Conservation (phyloP, 2,329 filamentous ascomycete species). For the Aspergillus tubingensis region DNA sequence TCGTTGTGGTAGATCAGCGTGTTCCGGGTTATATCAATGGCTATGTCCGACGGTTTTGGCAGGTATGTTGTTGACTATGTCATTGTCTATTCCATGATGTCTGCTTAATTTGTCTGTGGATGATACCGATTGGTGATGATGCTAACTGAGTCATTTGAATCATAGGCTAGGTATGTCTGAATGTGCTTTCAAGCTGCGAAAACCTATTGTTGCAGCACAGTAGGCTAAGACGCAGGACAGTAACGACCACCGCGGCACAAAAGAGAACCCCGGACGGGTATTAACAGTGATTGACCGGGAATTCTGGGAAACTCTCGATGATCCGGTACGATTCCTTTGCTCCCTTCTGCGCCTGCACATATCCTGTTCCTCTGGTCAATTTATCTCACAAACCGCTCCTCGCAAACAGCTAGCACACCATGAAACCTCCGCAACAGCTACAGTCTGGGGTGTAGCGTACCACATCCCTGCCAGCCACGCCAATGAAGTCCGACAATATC, state of each 20-base stretch:
- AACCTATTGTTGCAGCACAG: slow-evolving; percentile 4
- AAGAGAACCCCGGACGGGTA: slow-evolving; percentile 81
- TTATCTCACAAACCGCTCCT: not conserved
- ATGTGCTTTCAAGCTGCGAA: slow-evolving; percentile 12
- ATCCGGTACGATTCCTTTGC: slow-evolving; percentile 54
- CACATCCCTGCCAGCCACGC: slow-evolving; percentile 74
- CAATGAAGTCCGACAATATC: slow-evolving; percentile 79
- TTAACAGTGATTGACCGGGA: slow-evolving; percentile 85
- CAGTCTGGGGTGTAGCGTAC: slow-evolving; percentile 92
- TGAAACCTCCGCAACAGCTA: slow-evolving; percentile 39
- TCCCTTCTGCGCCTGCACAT: not conserved
- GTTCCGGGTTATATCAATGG: slow-evolving; percentile 88
- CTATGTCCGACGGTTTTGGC: slow-evolving; percentile 96
- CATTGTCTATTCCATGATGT: not conserved
- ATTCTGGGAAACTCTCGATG: slow-evolving; percentile 75
- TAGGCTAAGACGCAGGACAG: slow-evolving; percentile 49
- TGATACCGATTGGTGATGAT: not conserved
- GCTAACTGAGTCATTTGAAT: not conserved
- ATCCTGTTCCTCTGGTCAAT: not conserved
- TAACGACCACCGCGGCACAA: slow-evolving; percentile 92
- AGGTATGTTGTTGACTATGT: slow-evolving; percentile 64
- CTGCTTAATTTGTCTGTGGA: not conserved
- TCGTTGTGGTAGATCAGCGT: slow-evolving; percentile 66
- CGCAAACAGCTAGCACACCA: slow-evolving; percentile 33
- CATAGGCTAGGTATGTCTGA: slow-evolving; percentile 35